phyloP scores from a whole-genome alignment of 2,329 filamentous ascomycete genomes.

The Talaromyces sp. region DNA sequence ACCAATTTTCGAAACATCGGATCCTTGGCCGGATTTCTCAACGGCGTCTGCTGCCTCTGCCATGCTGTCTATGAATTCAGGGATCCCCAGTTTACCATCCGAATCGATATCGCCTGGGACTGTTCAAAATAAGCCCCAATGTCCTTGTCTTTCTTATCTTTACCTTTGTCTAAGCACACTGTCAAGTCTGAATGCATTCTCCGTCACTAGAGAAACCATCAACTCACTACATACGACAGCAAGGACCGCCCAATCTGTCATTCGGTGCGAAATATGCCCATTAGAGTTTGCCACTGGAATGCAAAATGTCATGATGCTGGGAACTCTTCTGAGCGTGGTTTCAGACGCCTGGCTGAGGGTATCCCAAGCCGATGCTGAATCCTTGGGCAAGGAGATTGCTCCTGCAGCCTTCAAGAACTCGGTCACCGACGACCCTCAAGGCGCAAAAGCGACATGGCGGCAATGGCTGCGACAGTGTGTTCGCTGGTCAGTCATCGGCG shows the following conservation, averaged over 20 bases:
- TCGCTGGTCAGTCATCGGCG: conserved; percentile 31
- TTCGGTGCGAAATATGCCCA: conserved; percentile 39
- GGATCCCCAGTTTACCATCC: conserved; percentile 16
- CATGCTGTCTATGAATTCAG: conserved; percentile 20
- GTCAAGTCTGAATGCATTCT: conserved; percentile 37
- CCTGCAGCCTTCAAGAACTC: conserved; percentile 23
- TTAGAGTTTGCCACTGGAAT: conserved; percentile 35
- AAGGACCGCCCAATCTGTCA: conserved; percentile 34
- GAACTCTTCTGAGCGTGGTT: conserved; percentile 39
- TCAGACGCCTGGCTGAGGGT: conserved; percentile 41
- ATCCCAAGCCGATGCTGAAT: conserved; percentile 28
- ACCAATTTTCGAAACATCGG: conserved; percentile 23
- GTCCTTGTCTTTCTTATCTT: conserved; percentile 36
- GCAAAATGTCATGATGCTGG: conserved; percentile 44
- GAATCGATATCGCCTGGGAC: conserved; percentile 10
- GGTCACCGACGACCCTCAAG: conserved; percentile 17
- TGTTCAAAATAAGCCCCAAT: conserved; percentile 20
- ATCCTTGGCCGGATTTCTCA: conserved; percentile 39
- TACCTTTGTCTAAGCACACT: conserved; percentile 41
- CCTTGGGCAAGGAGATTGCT: conserved; percentile 31
- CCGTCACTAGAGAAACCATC: conserved; percentile 37
- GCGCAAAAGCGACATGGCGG: conserved; percentile 28
- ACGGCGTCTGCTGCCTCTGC: conserved; percentile 28
- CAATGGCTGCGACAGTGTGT: conserved; percentile 34
- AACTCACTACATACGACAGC: conserved; percentile 39